phyloP scores from a whole-genome alignment of 2,329 filamentous ascomycete genomes.

The Epichloe baconii region DNA sequence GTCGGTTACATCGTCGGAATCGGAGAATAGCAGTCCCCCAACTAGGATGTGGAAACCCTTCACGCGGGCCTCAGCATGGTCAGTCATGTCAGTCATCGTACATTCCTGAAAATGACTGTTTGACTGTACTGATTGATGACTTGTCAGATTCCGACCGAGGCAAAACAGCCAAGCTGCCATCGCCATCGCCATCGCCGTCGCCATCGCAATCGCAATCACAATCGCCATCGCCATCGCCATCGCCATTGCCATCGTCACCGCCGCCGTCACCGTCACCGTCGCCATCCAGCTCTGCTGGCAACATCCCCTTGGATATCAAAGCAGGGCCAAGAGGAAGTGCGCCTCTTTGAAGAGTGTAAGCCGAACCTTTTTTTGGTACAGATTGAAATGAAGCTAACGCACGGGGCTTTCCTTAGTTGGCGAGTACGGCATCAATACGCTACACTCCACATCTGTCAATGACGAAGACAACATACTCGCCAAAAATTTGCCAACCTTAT shows the following conservation, averaged over 20 bases:
- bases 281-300: background rate
- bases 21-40: background rate
- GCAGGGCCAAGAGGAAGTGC: background rate
- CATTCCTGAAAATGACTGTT: too few relatives aligned
- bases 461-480: background rate
- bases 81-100: background rate
- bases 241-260: too few relatives aligned
- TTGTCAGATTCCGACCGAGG: background rate
- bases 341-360: background rate
- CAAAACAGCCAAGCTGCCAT: background rate
- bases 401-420: background rate
- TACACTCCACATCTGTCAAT: background rate
- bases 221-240: too few relatives aligned
- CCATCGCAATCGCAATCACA: too few relatives aligned
- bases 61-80: background rate
- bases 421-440: background rate
- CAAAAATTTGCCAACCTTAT: background rate
- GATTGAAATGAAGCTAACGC: background rate
- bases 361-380: background rate
- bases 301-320: background rate
- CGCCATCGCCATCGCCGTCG: too few relatives aligned
- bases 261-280: too few relatives aligned
- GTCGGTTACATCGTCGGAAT: background rate
- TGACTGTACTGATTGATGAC: background rate
- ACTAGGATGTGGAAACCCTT: background rate